These are phyloP conservation scores for Brassica juncea DNA, from an alignment of 345 rosid species.

Conservation along the genomic window DNA sequence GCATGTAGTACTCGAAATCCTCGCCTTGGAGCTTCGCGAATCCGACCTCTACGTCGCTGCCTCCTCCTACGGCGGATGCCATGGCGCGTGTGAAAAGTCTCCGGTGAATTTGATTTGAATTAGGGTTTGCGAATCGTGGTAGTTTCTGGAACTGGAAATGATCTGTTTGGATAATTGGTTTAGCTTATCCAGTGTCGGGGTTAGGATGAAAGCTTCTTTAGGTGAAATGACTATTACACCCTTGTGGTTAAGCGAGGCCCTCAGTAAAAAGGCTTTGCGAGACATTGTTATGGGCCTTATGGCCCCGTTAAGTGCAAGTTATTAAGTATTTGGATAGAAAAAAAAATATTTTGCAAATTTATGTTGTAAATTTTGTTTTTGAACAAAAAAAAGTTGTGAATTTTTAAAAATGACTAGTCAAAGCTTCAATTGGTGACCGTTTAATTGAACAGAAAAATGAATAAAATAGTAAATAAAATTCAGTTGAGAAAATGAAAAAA, in stretches of 20 bases:
- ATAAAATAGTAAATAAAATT: no score
- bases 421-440: no score
- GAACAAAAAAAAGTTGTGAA: no score
- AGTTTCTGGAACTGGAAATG: not conserved
- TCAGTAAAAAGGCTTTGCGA: slow-evolving; percentile 11
- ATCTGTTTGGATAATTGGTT: slow-evolving; percentile 25
- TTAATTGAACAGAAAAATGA: no score
- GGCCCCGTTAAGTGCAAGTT: not conserved
- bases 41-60: slow-evolving; percentile 83
- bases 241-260: not conserved
- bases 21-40: slow-evolving; percentile 96
- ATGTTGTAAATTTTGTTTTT: no score
- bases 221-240: no score
- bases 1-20: slow-evolving; percentile 97
- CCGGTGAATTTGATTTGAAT: slow-evolving; percentile 9
- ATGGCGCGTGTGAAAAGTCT: slow-evolving; percentile 26
- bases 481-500: no score
- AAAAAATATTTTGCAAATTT: no score
- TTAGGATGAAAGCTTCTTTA: no score
- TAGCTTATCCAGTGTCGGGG: no score
- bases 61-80: slow-evolving; percentile 54
- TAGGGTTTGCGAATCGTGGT: slow-evolving; percentile 25
- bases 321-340: not conserved
- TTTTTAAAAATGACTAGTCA: no score
- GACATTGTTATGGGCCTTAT: not conserved